Evolutionary conservation across 2,329 filamentous ascomycete genomes (phyloP), one percentile per base, ranked within the genome.

Genomic region (Fusarium nygamai): DNA sequence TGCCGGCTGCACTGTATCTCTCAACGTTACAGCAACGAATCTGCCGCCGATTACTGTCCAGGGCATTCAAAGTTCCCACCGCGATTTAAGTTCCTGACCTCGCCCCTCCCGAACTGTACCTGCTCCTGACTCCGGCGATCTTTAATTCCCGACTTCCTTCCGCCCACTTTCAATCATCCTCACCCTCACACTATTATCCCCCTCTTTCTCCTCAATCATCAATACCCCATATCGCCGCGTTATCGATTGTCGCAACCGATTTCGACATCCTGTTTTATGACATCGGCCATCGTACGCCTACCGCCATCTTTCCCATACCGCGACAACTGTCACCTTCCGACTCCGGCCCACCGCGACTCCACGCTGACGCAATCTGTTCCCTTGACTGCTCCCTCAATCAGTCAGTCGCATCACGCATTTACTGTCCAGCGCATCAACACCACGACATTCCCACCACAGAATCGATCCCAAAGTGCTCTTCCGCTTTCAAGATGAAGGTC

Each of bases 401-500:
- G 34, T 75, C 67, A 39, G 61, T 71, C 48, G 61, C 69, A 71
- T 68, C 72, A 69, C 67, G 61, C 54, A 61, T 36, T 31, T 60
- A 66, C 65, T 27, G 41, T 36, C 41, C 56, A 64, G 43, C 51
- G 61, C 48, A 71, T 61, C 73, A 50, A 53, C 60, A 65, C 38
- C 57, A 56, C 54, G 41, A 29, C 56, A 39, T 46, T 47, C 60
- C 46, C 51, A 62, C 59, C 53, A 44, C 62, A 50, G 46, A 29
- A 50, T 24, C 39, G 51, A 43, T 60, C 44, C 38, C 22, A 47
- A 33, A 56, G 54, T 62, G 41, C 54, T 61, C 53, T 57, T 48
- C 44, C 47, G 29, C 61, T 63, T 71, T 56, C 73, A 82, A 78
- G 36, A 85, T 85, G 83, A 85, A 85, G 80, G 83, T 83, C 73